Conservation (phyloP, 2,329 filamentous ascomycete genomes). For the Colletotrichum sp. region DNA sequence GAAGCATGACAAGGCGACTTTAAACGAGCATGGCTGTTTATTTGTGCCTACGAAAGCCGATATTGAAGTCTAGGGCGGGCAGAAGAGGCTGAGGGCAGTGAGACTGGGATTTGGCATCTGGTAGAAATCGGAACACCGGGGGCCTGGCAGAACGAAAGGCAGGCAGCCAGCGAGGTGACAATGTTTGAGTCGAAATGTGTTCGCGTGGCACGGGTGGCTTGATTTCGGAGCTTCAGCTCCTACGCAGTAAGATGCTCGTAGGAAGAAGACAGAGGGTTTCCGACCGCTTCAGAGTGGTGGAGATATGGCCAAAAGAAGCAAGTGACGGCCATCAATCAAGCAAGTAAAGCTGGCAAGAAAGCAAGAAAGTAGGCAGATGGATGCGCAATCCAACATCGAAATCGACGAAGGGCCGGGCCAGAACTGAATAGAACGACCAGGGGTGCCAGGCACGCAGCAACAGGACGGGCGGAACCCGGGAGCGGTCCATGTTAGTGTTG, state of each 20-base stretch:
- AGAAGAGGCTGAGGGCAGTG: not conserved
- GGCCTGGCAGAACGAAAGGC: not conserved
- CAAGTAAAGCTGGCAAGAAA: constrained; percentile 1
- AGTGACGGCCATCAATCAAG: not conserved
- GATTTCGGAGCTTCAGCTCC: constrained; percentile 17
- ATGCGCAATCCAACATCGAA: constrained; percentile 7
- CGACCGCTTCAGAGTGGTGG: constrained; percentile 5
- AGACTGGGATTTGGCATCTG: not conserved
- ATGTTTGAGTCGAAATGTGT: not conserved
- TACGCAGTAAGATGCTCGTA: not conserved
- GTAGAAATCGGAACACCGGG: not conserved
- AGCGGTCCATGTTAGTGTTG: not conserved
- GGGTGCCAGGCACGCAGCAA: not conserved
- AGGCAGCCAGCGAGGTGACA: not conserved
- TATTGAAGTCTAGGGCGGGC: not conserved
- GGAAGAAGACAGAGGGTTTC: not conserved
- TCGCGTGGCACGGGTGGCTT: not conserved
- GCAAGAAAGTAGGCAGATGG: constrained; percentile 8
- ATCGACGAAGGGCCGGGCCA: constrained; percentile 2
- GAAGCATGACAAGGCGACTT: not conserved
- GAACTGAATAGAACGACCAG: constrained; percentile 15
- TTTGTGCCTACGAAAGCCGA: not conserved
- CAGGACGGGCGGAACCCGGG: not conserved
- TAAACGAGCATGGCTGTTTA: not conserved
- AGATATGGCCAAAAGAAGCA: not conserved